Evolutionary conservation across 768 basidiomycete species (phyloP), one percentile per base, ranked within the genome.

Genomic region (Serendipita sp.): DNA sequence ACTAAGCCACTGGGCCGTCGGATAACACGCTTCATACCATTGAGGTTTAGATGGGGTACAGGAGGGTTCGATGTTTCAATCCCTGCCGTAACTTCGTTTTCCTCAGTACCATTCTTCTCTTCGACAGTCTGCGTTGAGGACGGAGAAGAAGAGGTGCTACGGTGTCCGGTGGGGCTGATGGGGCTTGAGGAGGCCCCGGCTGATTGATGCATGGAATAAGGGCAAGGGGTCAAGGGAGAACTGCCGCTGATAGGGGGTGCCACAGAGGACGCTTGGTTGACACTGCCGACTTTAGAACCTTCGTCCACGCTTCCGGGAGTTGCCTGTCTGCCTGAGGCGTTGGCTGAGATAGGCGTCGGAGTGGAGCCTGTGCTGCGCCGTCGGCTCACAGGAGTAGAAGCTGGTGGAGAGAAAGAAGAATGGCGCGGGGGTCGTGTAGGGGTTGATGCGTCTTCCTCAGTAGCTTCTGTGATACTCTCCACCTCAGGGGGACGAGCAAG

Each of bases 401-500:
- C 28, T 34, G 56, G 4, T 32, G 56, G 56, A 34, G 56, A 60
- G 36, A 8, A 5, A 28, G 56, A 8, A 10, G 28, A n/a, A 60
- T 30, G 56, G 16, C 5, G 56, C 10, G 56, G 32, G 56, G 36
- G 4, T n/a, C 10, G 4, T 18, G 10, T 28, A 32, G 56, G 35
- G 4, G 56, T 32, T 35, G 56, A 10, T 34, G 18, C 18, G 8
- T 52, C 48, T 52, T 60, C 56, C 56, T 54, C 52, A 11, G 56
- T 30, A 23, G 56, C 56, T 54, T 65, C 64, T 34, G 64, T 44
- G 64, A 65, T 48, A 16, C 30, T 64, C 35, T 64, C 64, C 30
- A 47, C 18, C 4, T 45, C 64, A 7, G 64, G 44, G 23, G 45
- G 23, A 44, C 32, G 34, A 65, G 65, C 32, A 32, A 62, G 16